Evolutionary conservation across 306 rosid genomes (phyloP), one percentile per base, ranked within the genome.

Genomic region (Cotoneaster glaucophyllus): DNA sequence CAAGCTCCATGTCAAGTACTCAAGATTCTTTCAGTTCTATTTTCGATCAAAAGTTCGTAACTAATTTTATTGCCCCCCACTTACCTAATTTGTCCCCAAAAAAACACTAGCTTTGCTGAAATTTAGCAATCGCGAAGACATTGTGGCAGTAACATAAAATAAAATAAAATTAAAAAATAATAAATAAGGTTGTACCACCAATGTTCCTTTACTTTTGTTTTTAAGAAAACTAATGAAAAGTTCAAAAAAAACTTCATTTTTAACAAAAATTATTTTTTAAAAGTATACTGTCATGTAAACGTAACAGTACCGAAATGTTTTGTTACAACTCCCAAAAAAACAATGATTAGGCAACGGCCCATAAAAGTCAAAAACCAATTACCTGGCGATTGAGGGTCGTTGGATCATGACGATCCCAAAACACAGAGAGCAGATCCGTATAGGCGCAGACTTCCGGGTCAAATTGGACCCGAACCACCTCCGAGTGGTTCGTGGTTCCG

Each of bases 401-500:
- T 5, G 98, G 98, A 73, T 92, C 82, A 75, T 88, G 91, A 39
- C 95, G 88, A 73, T 88, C 76, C 96, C 98, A 94, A 37, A 92
- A 92, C 52, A 84, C 80, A 17, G 84, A 77, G 11, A 94, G 89
- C 11, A 94, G 88, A 54, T 82, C 44, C 2, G 77, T 31, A 39
- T 88, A 94, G 12, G 91, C 80, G 80, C 90, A 87, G 2, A 85
- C 32, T 26, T 86, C 54, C 2, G 96, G 98, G 80, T 94, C 97
- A 67, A 88, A 94, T 64, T 84, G 87, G 78, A 94, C 70, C 85
- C 97, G 89, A 14, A 94, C 91, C 14, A 87, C 93, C 70, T 94
- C 97, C 2, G 86, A 91, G 22, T 94, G 97, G 76, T 94, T 87
- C 21, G 95, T 88, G 44, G 77, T 64, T 72, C 90, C 90, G 43